Evolutionary conservation across 805 yeast genomes (phyloP), one percentile per base, ranked within the genome.

Genomic region (Metschnikowia kunwiensis): DNA sequence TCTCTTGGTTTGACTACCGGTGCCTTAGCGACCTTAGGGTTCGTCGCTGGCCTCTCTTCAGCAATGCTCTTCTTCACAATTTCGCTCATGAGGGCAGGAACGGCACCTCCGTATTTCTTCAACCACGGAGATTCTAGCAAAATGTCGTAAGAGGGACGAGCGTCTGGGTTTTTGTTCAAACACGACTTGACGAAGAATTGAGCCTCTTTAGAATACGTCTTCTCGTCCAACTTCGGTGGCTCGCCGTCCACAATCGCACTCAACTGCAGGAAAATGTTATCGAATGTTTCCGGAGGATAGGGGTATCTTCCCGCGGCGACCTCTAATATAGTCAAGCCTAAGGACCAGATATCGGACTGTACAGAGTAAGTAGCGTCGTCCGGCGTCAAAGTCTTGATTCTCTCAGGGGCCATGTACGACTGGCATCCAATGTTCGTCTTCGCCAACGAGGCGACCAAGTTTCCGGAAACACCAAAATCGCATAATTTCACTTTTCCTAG

Each of bases 361-460:
- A 88, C 96, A 1, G 96, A 80, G 61, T 91, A 91, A 0, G 93
- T 78, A 7, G 77, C 70, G 47, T 79, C 89, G 54, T 83, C 88
- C 1, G 88, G 91, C 45, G 68, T 79, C 43, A 74, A 52, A 0
- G 85, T 77, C 54, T 81, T 80, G 50, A 93, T 93, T 54, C 98
- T 75, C 58, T 91, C 98, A 1, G 98, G 98, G 1, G 97, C 97
- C 97, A 93, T 93, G 61, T 91, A 91, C 1, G 95, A 84, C 63
- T 93, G 98, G 62, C 98, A 91, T 4, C 98, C 98, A 47, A 91
- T 87, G 51, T 93, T 91, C 0, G 98, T 91, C 53, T 87, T 80
- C 11, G 97, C 97, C 51, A 91, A 70, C 0, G 96, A 86, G 2
- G 97, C 96, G 15, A 93, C 97, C 43, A 91, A 67, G 55, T 91